These are phyloP conservation scores for Clonostachys byssicola DNA, from an alignment of 2,329 filamentous ascomycete species.

Conservation along the genomic window DNA sequence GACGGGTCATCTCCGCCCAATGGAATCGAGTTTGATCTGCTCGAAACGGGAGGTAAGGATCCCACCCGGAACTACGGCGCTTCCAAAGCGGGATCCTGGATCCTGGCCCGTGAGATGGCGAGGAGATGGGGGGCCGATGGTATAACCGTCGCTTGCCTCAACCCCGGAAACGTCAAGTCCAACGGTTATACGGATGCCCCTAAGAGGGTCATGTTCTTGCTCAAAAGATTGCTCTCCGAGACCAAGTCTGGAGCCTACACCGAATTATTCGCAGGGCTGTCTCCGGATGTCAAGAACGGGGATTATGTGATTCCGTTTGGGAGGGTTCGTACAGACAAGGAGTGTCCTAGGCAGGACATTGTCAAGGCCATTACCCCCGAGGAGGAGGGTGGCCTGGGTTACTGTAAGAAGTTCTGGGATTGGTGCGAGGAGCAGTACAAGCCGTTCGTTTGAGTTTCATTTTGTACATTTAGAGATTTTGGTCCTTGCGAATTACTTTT, in stretches of 20 bases:
- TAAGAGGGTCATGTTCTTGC: slow-evolving; percentile 7
- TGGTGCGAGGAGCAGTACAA: slow-evolving; percentile 15
- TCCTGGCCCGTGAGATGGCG: slow-evolving; percentile 22
- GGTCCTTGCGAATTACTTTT: too few relatives aligned
- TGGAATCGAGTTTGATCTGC: slow-evolving; percentile 17
- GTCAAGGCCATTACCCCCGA: slow-evolving; percentile 14
- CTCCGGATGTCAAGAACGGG: slow-evolving; percentile 24
- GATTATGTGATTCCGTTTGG: slow-evolving; percentile 21
- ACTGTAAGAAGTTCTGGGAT: slow-evolving; percentile 16
- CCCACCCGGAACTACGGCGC: slow-evolving; percentile 18
- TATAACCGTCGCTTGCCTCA: slow-evolving; percentile 20
- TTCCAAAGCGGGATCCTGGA: slow-evolving; percentile 27
- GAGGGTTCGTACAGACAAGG: slow-evolving; percentile 9
- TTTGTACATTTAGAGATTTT: too few relatives aligned
- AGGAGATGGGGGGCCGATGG: slow-evolving; percentile 11
- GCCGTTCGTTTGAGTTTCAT: background rate
- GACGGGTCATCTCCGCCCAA: slow-evolving; percentile 14
- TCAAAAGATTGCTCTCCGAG: slow-evolving; percentile 17
- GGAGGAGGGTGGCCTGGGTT: slow-evolving; percentile 17
- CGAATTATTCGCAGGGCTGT: slow-evolving; percentile 31
- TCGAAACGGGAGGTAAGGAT: slow-evolving; percentile 12
- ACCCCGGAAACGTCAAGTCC: slow-evolving; percentile 26
- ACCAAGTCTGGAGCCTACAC: slow-evolving; percentile 30
- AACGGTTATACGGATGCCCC: slow-evolving; percentile 11
- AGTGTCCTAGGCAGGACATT: slow-evolving; percentile 15